phyloP scores from a whole-genome alignment of 2,329 filamentous ascomycete species.

The Colletotrichum acutatum region DNA sequence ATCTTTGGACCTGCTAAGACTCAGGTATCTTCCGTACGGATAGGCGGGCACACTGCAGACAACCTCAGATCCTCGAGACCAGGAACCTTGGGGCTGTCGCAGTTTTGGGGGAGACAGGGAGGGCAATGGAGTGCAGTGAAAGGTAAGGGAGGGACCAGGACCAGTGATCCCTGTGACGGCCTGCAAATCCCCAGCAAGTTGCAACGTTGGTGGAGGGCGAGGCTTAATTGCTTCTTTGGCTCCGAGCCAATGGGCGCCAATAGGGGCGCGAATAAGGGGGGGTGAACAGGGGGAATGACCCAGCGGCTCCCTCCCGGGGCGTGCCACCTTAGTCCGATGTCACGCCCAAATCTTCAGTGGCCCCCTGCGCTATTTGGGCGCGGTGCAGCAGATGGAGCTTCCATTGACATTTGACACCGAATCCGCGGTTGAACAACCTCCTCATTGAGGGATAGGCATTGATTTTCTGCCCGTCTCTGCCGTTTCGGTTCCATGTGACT shows the following conservation, averaged over 20 bases:
- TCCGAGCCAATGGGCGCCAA: constrained; percentile 31
- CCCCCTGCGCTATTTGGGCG: constrained; percentile 17
- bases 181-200: constrained; percentile 29
- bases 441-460: background rate
- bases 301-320: constrained; percentile 27
- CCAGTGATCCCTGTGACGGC: constrained; percentile 27
- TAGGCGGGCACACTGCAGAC: background rate
- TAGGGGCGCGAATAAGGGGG: constrained; percentile 22
- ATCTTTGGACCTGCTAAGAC: constrained; percentile 6
- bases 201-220: constrained; percentile 26
- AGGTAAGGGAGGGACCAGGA: constrained; percentile 12
- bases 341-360: constrained; percentile 21
- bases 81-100: constrained; percentile 6
- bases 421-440: background rate
- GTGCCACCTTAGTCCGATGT: constrained; percentile 18
- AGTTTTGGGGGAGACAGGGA: constrained; percentile 22
- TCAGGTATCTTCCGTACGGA: background rate
- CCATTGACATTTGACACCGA: constrained; percentile 20
- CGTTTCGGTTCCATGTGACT: background rate
- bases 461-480: background rate
- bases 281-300: background rate
- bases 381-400: constrained; percentile 19
- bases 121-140: constrained; percentile 21
- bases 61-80: background rate
- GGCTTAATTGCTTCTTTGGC: constrained; percentile 34